phyloP scores from a whole-genome alignment of 1,284 basidiomycete species.

The Fomes fomentarius region DNA sequence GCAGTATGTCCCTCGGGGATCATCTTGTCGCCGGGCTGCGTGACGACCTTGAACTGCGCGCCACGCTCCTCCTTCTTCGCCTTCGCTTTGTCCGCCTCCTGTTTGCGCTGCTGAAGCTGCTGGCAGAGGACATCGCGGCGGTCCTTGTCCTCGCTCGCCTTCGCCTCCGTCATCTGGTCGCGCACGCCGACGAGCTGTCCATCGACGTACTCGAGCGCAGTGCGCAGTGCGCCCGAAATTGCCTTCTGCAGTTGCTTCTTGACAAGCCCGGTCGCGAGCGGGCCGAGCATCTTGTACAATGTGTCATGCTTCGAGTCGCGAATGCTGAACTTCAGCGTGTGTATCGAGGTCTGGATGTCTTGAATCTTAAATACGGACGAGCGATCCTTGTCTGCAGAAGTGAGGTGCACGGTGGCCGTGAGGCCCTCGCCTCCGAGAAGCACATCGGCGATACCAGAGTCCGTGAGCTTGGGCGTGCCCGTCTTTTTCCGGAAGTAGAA shows the following conservation, averaged over 20 bases:
- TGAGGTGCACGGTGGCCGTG: constrained; percentile 65
- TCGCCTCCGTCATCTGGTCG: constrained; percentile 75
- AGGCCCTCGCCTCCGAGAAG: constrained; percentile 82
- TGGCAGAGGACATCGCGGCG: constrained; percentile 65
- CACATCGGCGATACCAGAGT: constrained; percentile 91
- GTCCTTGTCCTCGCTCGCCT: constrained; percentile 51
- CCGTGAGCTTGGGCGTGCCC: constrained; percentile 80
- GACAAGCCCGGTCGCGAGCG: constrained; percentile 78
- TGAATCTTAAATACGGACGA: constrained; percentile 81
- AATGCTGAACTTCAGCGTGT: constrained; percentile 88
- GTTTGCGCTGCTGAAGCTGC: constrained; percentile 58
- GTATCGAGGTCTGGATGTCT: constrained; percentile 78
- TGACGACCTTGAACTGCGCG: constrained; percentile 76
- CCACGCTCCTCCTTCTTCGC: constrained; percentile 45
- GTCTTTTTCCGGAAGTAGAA: constrained; percentile 85
- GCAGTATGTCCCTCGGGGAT: constrained; percentile 65
- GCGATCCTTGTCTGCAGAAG: constrained; percentile 65
- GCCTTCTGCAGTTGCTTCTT: constrained; percentile 92
- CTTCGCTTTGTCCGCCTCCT: constrained; percentile 46
- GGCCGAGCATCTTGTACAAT: constrained; percentile 82
- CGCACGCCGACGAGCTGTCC: constrained; percentile 82
- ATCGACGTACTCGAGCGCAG: constrained; percentile 85
- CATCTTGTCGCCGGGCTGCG: constrained; percentile 61
- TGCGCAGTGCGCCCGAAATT: constrained; percentile 74
- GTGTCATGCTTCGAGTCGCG: constrained; percentile 92